Conservation (phyloP, 192 early-diverging fungal genomes). For the Entophlyctis luteolus region DNA sequence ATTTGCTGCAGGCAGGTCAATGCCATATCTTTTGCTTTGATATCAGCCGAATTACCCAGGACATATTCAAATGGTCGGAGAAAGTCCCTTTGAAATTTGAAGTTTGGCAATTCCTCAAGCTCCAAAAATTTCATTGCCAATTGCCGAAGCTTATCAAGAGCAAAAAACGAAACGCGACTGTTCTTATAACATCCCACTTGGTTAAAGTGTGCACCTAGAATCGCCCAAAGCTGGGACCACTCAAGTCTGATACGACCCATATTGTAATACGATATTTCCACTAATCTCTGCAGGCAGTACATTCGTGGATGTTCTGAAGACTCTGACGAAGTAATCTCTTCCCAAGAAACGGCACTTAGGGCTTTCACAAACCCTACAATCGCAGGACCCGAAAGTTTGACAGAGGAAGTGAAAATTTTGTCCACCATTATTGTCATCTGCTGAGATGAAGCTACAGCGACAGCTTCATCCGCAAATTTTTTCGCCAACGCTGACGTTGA, state of each 20-base stretch:
- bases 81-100: conserved; percentile 97
- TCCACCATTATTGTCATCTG: conserved; percentile 77
- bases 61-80: conserved; percentile 81
- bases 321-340: conserved; percentile 65
- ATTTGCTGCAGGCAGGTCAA: conserved; percentile 53
- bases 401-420: conserved; percentile 74
- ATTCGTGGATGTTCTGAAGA: conserved; percentile 49
- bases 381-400: conserved; percentile 73
- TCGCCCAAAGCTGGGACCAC: conserved; percentile 89
- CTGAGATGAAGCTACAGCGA: conserved; percentile 54
- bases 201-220: conserved; percentile 72
- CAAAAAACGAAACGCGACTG: conserved; percentile 82
- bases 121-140: conserved; percentile 93
- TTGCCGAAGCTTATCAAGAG: conserved; percentile 89
- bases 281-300: conserved; percentile 83
- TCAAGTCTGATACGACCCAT: conserved; percentile 95
- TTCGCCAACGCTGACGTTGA: background rate
- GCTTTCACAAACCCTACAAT: conserved; percentile 89
- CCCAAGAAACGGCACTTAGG: conserved; percentile 82
- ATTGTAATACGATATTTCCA: conserved; percentile 95
- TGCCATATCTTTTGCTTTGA: conserved; percentile 75
- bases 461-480: conserved; percentile 43
- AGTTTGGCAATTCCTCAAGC: conserved; percentile 90
- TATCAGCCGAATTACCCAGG: conserved; percentile 66
- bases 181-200: conserved; percentile 81